Percentiles rank a stretch among this genome's conserved stretches.
Conservation (phyloP, 352 stramenopile species). For the Aphanomyces stellatus region DNA sequence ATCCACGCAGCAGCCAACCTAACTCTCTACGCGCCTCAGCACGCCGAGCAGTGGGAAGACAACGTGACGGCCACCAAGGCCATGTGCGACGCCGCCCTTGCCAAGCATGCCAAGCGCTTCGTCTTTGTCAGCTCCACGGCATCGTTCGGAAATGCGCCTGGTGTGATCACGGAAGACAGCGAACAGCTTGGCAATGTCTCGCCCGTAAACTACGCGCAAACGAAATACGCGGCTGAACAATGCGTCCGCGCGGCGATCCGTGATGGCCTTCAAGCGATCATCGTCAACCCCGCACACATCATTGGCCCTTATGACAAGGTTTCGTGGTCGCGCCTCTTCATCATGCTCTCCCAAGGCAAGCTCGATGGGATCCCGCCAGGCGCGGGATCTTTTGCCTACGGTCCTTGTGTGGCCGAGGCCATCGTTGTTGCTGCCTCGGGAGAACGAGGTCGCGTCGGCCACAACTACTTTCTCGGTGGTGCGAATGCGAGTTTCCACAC, state of each 20-base stretch:
- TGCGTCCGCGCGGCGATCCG: conserved; percentile 1
- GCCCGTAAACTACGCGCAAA: not conserved
- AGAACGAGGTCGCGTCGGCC: conserved; percentile 3
- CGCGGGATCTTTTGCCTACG: conserved; percentile 2
- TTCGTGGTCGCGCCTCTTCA: not conserved
- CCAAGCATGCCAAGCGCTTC: conserved; percentile 6
- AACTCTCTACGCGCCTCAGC: not conserved
- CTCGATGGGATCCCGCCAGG: not conserved
- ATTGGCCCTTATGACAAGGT: not conserved
- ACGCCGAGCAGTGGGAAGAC: not conserved
- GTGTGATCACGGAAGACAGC: not conserved
- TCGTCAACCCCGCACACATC: conserved; percentile 17
- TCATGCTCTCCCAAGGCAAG: not conserved
- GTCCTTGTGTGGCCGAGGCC: conserved; percentile 8
- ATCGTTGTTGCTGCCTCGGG: not conserved
- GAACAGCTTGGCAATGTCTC: not conserved
- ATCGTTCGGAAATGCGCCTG: not conserved
- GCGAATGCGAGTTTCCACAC: not conserved
- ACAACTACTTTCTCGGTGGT: conserved; percentile 12
- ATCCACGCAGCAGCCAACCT: conserved; percentile 10
- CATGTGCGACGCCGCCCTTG: not conserved
- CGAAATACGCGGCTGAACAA: not conserved
- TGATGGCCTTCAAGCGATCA: conserved; percentile 4
- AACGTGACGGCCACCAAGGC: conserved; percentile 7
- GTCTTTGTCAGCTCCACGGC: conserved; percentile 15